Conservation (phyloP, 225 moss, liverwort and hornwort species). For the Sphagnum tenellum region DNA sequence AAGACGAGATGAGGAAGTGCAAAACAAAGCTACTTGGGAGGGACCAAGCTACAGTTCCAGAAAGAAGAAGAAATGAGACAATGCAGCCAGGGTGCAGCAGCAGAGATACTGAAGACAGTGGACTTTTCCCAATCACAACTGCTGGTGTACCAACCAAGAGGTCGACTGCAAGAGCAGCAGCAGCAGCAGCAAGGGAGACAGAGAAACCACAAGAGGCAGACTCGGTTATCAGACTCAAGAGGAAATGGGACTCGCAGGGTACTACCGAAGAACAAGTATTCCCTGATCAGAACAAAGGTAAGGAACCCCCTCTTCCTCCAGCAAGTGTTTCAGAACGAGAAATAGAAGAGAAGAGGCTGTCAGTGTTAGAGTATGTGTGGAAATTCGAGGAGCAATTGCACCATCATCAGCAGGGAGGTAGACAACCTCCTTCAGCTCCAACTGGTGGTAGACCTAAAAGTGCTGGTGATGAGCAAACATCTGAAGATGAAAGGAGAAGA, state of each 20-base stretch:
- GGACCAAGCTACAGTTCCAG: conserved; percentile 21
- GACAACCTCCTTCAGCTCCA: background rate
- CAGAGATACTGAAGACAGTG: conserved; percentile 1
- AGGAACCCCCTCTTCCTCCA: conserved; percentile 8
- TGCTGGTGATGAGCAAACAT: conserved; percentile 18
- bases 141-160: no score
- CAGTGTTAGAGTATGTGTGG: conserved; percentile 86
- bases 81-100: background rate
- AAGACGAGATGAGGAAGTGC: conserved; percentile 38
- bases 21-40: conserved; percentile 16
- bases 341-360: conserved; percentile 69
- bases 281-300: conserved; percentile 14
- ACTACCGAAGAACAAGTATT: conserved; percentile 6
- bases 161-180: no score
- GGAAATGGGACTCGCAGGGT: conserved; percentile 7
- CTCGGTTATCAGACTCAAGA: no score
- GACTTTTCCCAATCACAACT: background rate
- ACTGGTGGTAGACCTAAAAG: conserved; percentile 25
- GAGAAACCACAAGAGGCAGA: no score
- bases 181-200: no score
- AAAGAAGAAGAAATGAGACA: background rate
- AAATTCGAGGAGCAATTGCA: conserved; percentile 87
- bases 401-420: conserved; percentile 22
- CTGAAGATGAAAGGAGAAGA: conserved; percentile 5
- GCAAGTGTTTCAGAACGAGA: conserved; percentile 45